Evolutionary conservation across 306 rosid genomes (phyloP), one percentile per base, ranked within the genome.

Genomic region (Purshia tridentata): DNA sequence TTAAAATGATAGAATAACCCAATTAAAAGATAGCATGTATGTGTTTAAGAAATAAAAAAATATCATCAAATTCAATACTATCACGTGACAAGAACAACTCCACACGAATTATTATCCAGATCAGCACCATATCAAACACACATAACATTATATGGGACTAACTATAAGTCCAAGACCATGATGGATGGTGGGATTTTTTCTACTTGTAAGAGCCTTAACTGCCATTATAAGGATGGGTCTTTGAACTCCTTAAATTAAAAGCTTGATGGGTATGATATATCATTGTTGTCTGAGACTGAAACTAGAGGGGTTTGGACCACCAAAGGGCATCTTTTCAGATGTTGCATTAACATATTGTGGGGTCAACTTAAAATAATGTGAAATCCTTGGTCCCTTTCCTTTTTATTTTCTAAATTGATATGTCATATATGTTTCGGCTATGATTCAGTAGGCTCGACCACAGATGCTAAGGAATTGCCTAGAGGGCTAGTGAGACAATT

Each of bases 241-340:
- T 82, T 73, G 83, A 87, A 81, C 82, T 87, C 80, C 81, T 64
- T 81, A 51, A 85, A 84, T 80, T 83, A 65, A 86, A 85, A 88
- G 85, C 79, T 83, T 77, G 73, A 83, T 75, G 84, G 80, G 79
- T 79, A 72, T 77, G 84, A 73, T 74, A 73, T 74, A 85, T 86
- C 81, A 85, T 91, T 85, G 85, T 85, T 85, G 88, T 82, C 87
- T 71, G 45, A 71, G 37, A 44, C 69, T 81, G 80, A 80, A 81
- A 82, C 78, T 82, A 69, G 55, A 65, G 44, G 48, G 53, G 35
- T 50, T 82, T 80, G 94, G 94, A 88, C 97, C 94, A 86, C 92
- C 55, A 4, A 76, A 42, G 69, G 74, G 83, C 86, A 85, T 88
- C 90, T 83, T 86, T 78, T 83, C 85, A 80, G 85, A 83, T 83